Base-by-base conservation (phyloP, 345 rosid genomes). In the Clarkia xantiana region DNA sequence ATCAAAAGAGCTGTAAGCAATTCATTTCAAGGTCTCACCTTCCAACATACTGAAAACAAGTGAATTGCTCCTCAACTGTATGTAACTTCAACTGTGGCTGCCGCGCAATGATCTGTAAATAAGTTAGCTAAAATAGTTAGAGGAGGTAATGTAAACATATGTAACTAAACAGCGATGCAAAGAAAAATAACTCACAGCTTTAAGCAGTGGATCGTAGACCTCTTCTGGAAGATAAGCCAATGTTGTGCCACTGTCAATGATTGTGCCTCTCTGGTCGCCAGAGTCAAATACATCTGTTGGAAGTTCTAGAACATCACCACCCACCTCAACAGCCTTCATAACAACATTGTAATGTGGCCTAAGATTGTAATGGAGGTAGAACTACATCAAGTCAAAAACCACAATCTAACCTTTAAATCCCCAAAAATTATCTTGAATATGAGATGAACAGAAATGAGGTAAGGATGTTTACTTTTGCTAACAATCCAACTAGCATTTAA, bases 241-340 rank as follows among this genome's bases (percentile, higher is more conserved):
- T 50, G 80, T 71, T 14, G 76, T 71, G 44, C 80, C 80, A 44
- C 76, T 71, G 50, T 75, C 80, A 29, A 75, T 65, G 43, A 75
- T 54, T 22, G 79, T 54, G 60, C 67, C 74, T 52, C 18, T 62
- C 17, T 39, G 42, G 12, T 65, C 47, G 39, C 67, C 71, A 43
- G 61, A 13, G 34, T 64, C 62, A 57, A 68, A 65, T 39, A 16
- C 20, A 62, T 60, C 61, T 53, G 71, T 29, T 36, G 71, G 67
- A 51, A 71, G 63, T 18, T 66, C 60, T 46, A 71, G 64, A 43
- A 68, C 62, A 43, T 58, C 40, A 50, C 47, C 69, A 22, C 56
- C 74, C 59, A 75, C 80, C 61, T 71, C 74, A 65, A 75, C 64
- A 29, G 44, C 67, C 71, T 68, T 65, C 71, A 75, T 43, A 34